Conservation (phyloP, 148 eudicot genomes). For the Agrostemma githago region DNA sequence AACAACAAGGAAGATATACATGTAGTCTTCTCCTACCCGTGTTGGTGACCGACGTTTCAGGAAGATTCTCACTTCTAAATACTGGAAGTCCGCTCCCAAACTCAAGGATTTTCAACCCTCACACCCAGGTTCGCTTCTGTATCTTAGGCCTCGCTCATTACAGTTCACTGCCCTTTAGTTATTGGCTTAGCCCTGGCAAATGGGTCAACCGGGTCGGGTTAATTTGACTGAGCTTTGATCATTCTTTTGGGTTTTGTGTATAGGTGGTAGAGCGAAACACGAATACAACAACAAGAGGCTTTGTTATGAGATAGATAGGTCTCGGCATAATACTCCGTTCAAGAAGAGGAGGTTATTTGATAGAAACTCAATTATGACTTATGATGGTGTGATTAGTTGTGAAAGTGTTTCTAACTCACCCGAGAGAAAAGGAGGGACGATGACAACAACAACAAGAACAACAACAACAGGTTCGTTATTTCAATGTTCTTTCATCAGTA, state of each 20-base stretch:
- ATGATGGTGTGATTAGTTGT: slow-evolving; percentile 64
- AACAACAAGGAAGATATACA: slow-evolving; percentile 47
- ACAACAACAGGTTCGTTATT: slow-evolving; percentile 53
- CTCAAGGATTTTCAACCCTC: slow-evolving; percentile 52
- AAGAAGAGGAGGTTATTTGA: slow-evolving; percentile 70
- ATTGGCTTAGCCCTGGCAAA: too few species aligned
- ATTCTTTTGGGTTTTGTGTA: too few species aligned
- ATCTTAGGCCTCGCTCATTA: too few species aligned
- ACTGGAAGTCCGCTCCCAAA: slow-evolving; percentile 78
- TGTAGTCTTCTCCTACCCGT: slow-evolving; percentile 41
- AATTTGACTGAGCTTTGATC: not conserved
- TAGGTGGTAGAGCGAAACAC: slow-evolving; percentile 50
- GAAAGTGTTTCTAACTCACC: slow-evolving; percentile 79
- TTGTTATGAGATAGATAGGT: slow-evolving; percentile 46
- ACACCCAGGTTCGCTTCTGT: slow-evolving; percentile 43
- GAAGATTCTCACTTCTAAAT: slow-evolving; percentile 65
- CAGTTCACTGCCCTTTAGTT: too few species aligned
- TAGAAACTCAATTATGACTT: slow-evolving; percentile 40
- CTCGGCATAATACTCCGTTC: slow-evolving; percentile 49
- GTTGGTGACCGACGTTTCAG: slow-evolving; percentile 49
- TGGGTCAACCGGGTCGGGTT: too few species aligned
- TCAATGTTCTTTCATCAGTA: slow-evolving; percentile 3
- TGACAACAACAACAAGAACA: slow-evolving; percentile 38
- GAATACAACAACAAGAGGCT: slow-evolving; percentile 45
- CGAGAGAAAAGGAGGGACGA: slow-evolving; percentile 44